Evolutionary conservation across 257 asterid species (phyloP).

Genomic region (Nemophila menziesii): DNA sequence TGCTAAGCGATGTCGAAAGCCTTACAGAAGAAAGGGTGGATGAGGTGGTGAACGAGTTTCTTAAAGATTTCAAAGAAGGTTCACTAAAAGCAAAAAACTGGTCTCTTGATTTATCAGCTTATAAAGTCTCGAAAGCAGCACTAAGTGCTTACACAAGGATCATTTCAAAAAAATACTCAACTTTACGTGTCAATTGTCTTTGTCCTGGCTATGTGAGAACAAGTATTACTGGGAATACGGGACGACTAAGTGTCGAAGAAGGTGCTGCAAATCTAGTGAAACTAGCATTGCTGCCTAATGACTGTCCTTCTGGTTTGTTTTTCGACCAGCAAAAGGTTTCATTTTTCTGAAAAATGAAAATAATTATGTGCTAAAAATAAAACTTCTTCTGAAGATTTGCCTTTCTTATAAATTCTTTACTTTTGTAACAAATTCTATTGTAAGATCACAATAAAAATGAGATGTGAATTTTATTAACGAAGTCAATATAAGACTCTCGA

Average conservation of each 20-base stretch:
- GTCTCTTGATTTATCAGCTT: constrained; percentile 1
- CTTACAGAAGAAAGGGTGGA: too few relatives aligned
- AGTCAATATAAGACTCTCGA: too few relatives aligned
- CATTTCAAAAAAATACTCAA: constrained; percentile 5
- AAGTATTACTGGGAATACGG: constrained; percentile 5
- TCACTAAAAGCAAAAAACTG: constrained; percentile 10
- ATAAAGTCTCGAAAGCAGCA: constrained; percentile 9
- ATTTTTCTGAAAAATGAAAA: not conserved
- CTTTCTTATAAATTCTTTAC: too few relatives aligned
- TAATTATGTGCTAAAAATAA: too few relatives aligned
- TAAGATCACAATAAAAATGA: too few relatives aligned
- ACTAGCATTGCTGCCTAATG: too few relatives aligned
- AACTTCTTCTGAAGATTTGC: too few relatives aligned
- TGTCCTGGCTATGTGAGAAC: constrained; percentile 16
- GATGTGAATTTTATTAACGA: too few relatives aligned
- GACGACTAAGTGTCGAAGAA: not conserved
- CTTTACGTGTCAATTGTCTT: constrained; percentile 7
- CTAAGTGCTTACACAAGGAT: constrained; percentile 14
- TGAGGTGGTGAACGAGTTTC: too few relatives aligned
- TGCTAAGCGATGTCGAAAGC: too few relatives aligned
- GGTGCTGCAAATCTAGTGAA: too few relatives aligned
- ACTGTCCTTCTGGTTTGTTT: constrained; percentile 16
- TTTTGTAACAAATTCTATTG: too few relatives aligned
- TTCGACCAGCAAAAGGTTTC: not conserved
- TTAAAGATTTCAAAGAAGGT: constrained; percentile 10